Conservation (phyloP, 163 green algal genomes). For the Picocystis sp. region DNA sequence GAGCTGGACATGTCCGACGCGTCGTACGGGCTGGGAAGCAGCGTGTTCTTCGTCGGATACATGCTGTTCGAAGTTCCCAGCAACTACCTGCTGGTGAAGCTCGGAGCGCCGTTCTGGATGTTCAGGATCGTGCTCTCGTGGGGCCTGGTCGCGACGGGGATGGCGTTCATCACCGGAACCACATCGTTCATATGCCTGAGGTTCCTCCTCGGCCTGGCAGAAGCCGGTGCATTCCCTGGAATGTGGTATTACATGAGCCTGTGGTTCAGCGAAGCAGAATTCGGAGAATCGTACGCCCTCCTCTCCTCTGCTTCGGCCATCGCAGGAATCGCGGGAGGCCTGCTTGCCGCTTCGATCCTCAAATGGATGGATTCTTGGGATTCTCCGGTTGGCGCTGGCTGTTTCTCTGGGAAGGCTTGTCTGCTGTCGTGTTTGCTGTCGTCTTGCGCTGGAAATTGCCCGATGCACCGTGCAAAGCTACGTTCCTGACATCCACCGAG, state of each 20-base stretch:
- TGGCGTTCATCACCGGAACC: too few species aligned
- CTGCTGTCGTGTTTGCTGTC: slow-evolving; percentile 18
- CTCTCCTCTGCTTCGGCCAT: slow-evolving; percentile 17
- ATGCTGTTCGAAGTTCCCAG: not conserved
- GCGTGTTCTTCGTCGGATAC: slow-evolving; percentile 6
- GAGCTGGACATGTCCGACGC: not conserved
- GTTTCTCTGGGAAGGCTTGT: slow-evolving; percentile 28
- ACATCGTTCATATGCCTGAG: not conserved
- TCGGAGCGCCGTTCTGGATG: too few species aligned
- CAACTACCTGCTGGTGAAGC: slow-evolving; percentile 30
- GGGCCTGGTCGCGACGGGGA: too few species aligned
- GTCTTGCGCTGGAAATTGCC: slow-evolving; percentile 16
- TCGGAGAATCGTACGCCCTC: slow-evolving; percentile 18
- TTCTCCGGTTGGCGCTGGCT: slow-evolving; percentile 39
- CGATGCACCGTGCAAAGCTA: slow-evolving; percentile 12
- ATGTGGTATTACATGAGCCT: slow-evolving; percentile 31
- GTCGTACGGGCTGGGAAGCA: not conserved
- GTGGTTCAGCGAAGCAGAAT: slow-evolving; percentile 25
- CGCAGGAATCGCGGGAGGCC: slow-evolving; percentile 21
- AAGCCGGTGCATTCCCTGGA: slow-evolving; percentile 33
- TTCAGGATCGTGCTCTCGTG: too few species aligned
- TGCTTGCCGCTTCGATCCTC: slow-evolving; percentile 18
- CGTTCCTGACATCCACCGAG: slow-evolving; percentile 22
- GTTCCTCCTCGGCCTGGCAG: slow-evolving; percentile 31
- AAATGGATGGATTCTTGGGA: slow-evolving; percentile 23